Evolutionary conservation across 768 basidiomycete genomes (phyloP).

Genomic region (Panaeolus papilionaceus): DNA sequence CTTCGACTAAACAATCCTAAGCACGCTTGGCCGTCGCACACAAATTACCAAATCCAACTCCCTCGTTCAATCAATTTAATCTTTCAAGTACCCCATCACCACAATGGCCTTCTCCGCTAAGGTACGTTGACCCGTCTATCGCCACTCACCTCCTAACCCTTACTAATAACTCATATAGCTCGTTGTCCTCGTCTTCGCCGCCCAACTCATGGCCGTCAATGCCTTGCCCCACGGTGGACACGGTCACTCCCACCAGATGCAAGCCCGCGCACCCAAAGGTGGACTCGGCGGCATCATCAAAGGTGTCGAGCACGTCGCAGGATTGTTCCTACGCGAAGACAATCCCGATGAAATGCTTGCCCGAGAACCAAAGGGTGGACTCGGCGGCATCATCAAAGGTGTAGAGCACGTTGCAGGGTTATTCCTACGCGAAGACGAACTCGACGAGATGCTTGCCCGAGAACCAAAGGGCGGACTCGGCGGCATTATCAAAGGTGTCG

Average conservation of each 20-base stretch:
- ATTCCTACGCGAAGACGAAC: not conserved
- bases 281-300: not conserved
- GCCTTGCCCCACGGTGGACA: not conserved
- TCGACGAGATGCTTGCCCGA: not conserved
- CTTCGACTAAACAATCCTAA: not conserved
- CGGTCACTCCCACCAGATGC: not conserved
- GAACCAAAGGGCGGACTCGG: not conserved
- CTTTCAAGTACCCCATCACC: not conserved
- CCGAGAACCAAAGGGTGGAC: not conserved
- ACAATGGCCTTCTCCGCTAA: slow-evolving; percentile 7
- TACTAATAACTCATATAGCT: not conserved
- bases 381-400: not conserved
- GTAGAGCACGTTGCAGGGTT: not conserved
- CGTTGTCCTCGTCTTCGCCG: slow-evolving; percentile 2
- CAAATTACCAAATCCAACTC: not conserved
- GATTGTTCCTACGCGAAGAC: slow-evolving; percentile 1
- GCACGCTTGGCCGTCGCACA: slow-evolving; percentile 1
- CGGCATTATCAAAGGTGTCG: not conserved
- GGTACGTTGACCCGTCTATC: not conserved
- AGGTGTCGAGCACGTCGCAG: not conserved
- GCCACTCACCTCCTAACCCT: not conserved
- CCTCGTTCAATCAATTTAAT: not conserved
- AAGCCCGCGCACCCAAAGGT: not conserved
- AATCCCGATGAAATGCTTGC: not conserved
- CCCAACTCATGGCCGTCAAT: slow-evolving; percentile 6